Evolutionary conservation across 768 basidiomycete genomes (phyloP).

Genomic region (Paxillus ammoniavirescens): DNA sequence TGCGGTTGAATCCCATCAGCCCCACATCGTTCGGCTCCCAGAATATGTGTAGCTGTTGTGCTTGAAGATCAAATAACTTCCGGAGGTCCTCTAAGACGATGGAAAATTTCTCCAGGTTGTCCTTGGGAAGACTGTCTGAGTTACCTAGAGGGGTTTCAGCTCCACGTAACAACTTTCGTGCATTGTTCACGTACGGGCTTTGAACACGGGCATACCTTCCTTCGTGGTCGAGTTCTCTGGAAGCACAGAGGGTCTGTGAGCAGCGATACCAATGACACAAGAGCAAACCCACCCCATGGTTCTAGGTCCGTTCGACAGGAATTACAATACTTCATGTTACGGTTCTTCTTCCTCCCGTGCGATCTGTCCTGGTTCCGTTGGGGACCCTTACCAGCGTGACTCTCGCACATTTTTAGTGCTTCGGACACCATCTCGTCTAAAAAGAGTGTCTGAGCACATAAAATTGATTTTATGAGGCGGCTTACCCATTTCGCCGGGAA

Average conservation of each 20-base stretch:
- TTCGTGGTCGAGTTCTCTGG: neutral
- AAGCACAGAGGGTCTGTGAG: neutral
- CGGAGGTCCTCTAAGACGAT: conserved; percentile 3
- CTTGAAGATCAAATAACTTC: conserved; percentile 2
- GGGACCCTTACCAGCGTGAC: neutral
- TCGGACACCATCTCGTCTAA: conserved; percentile 2
- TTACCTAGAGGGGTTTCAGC: conserved; percentile 1
- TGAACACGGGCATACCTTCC: conserved; percentile 1
- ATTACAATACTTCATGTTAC: conserved; percentile 12
- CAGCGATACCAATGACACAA: neutral
- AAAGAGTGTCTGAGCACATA: neutral
- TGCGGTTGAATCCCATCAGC: conserved; percentile 20
- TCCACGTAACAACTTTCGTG: neutral
- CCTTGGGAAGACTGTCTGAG: neutral
- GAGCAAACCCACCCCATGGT: conserved; percentile 4
- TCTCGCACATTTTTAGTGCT: conserved; percentile 3
- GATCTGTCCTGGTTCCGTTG: neutral
- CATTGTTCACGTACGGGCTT: conserved; percentile 1
- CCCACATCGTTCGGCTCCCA: conserved; percentile 3
- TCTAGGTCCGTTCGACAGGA: conserved; percentile 5
- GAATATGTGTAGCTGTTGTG: conserved; percentile 10
- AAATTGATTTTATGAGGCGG: neutral
- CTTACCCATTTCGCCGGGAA: neutral
- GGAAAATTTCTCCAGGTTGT: conserved; percentile 6
- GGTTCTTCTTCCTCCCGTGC: conserved; percentile 9